A percentile compares a stretch with the other conserved stretches of the same genome.
These are phyloP conservation scores for Epichloe scottii DNA, from an alignment of 2,329 filamentous ascomycete genomes.

Conservation along the genomic window DNA sequence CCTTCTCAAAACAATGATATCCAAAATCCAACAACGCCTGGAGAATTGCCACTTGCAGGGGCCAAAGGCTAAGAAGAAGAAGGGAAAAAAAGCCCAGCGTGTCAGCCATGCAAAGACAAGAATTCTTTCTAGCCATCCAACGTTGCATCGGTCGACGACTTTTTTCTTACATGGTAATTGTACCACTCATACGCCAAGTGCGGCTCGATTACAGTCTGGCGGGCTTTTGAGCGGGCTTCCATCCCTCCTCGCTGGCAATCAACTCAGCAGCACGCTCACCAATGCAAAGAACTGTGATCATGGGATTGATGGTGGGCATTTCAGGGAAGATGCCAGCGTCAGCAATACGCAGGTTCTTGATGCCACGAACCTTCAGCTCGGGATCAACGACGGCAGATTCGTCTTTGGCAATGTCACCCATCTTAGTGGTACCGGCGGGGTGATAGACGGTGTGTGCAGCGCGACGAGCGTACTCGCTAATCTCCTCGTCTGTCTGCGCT, in stretches of 20 bases:
- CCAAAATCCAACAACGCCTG: too few relatives aligned
- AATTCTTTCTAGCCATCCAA: too few relatives aligned
- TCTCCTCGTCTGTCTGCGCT: constrained; percentile 63
- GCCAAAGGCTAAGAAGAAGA: too few relatives aligned
- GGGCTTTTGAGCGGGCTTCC: constrained; percentile 21
- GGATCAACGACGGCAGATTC: constrained; percentile 68
- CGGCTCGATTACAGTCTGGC: constrained; percentile 17
- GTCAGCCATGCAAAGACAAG: too few relatives aligned
- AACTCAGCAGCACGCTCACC: constrained; percentile 78
- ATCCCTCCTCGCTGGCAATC: constrained; percentile 54
- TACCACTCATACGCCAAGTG: too few relatives aligned
- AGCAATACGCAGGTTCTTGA: constrained; percentile 65
- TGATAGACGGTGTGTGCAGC: constrained; percentile 86
- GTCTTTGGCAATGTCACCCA: constrained; percentile 63
- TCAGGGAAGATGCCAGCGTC: constrained; percentile 83
- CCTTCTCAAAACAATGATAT: too few relatives aligned
- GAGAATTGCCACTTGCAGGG: too few relatives aligned
- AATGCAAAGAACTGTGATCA: constrained; percentile 76
- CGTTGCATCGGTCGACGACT: too few relatives aligned
- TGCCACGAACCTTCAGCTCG: constrained; percentile 56
- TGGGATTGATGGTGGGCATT: constrained; percentile 78
- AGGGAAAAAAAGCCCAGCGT: too few relatives aligned
- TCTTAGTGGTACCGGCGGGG: constrained; percentile 79
- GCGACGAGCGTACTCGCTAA: constrained; percentile 68
- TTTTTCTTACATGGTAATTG: too few relatives aligned